Evolutionary conservation across 176 grass and related monocot genomes (phyloP), one percentile per base, ranked within the genome.

Genomic region (Musa beccarii): DNA sequence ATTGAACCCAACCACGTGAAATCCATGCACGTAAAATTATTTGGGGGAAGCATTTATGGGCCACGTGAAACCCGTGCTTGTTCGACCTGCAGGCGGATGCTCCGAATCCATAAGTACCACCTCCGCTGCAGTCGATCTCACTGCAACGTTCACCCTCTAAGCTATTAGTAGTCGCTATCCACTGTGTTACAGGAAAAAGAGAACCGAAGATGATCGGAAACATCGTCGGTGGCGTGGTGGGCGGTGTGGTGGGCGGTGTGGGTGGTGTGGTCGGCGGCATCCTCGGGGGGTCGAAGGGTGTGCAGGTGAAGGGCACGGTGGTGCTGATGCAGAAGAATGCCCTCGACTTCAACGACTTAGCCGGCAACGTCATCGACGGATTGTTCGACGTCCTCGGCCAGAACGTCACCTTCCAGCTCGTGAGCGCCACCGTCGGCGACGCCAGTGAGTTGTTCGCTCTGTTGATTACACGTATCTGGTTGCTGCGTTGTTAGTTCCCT

Each of bases 271-370:
- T 69, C 8, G 28, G 34, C 67, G 14, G 26, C 11, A 49, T 51
- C 25, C 17, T 69, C 4, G 67, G 67, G 26, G 67, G 67, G 14
- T 16, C 25, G 20, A 77, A 72, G 66, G 26, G 28, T 4, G 72
- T 14, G 59, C 79, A 69, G 79, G 59, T 84, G 55, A 86, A 80
- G 72, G 86, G 81, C 1, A 69, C 75, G 67, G 89, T 85, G 61
- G 81, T 92, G 73, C 77, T 96, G 9, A 96, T 79, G 92, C 69
- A 81, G 49, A 84, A 86, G 79, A 89, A 87, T 53, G 81, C 87
- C 52, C 82, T 96, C 9, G 92, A 92, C 73, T 64, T 89, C 84
- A 89, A 69, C 59, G 92, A 92, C 83, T 82, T 79, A 66, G 71
- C 71, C 61, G 92, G 89, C 54, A 68, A 77, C 71, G 1, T 96